Evolutionary conservation across 1,284 basidiomycete genomes (phyloP), one percentile per base, ranked within the genome.

Genomic region (Fomes fomentarius): DNA sequence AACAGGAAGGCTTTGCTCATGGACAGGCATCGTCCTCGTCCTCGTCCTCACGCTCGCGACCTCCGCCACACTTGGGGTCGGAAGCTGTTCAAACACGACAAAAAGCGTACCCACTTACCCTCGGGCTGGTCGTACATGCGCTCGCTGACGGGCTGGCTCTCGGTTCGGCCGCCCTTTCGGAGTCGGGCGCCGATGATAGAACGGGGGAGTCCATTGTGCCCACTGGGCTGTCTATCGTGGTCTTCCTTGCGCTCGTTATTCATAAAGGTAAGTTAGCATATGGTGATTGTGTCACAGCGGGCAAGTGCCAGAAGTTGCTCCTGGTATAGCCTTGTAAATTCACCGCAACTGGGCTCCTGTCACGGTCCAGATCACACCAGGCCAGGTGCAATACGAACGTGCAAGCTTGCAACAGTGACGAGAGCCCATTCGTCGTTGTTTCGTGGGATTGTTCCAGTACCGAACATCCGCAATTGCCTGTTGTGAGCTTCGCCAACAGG

Each of bases 91-190:
- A 56, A 15, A 50, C 58, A 50, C 64, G 49, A 31, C 53, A 52
- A 60, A 71, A 63, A 39, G 83, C 82, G 12, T 80, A 90, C 56
- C 84, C 91, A 40, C 78, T 95, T 34, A 93, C 93, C 0, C 70
- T 96, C 5, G 95, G 94, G 0, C 75, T 97, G 40, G 80, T 93
- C 33, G 82, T 94, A 34, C 95, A 97, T 67, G 91, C 88, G 2
- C 76, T 94, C 28, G 91, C 94, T 0, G 95, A 98, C 70, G 95
- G 95, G 1, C 84, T 96, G 52, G 93, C 93, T 1, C 74, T 98
- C 42, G 95, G 94, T 25, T 90, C 93, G 3, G 87, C 89, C 2
- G 80, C 81, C 24, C 71, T 86, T 3, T 74, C 75, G 4, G 65
- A 66, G 9, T 57, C 69, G 5, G 65, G 65, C 4, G 57, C 63